Evolutionary conservation across 345 rosid species (phyloP).

Genomic region (Melastoma malabathricum): DNA sequence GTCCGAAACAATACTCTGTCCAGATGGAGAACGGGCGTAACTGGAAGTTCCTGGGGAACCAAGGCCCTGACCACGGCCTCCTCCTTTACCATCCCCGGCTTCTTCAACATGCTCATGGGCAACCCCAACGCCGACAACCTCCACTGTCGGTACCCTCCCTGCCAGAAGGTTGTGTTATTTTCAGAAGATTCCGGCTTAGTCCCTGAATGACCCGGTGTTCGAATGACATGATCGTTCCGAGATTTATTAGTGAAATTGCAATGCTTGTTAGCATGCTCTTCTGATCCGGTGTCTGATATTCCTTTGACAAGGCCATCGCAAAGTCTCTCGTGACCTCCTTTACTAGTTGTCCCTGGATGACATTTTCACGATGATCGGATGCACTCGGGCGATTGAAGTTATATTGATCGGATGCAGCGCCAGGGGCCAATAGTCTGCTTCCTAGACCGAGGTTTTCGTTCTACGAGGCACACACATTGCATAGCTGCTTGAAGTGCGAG

Average conservation of each 20-base stretch:
- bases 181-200: too few relatives aligned
- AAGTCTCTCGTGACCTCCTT: slow-evolving; percentile 38
- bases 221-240: too few relatives aligned
- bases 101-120: slow-evolving; percentile 18
- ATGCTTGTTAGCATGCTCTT: neutral
- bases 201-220: too few relatives aligned
- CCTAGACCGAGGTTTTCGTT: slow-evolving; percentile 33
- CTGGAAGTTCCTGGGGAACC: slow-evolving; percentile 24
- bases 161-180: slow-evolving; percentile 35
- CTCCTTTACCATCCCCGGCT: slow-evolving; percentile 24
- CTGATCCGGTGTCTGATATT: neutral
- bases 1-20: too few relatives aligned
- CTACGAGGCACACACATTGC: slow-evolving; percentile 24
- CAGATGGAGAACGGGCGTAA: slow-evolving; percentile 8
- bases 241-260: too few relatives aligned
- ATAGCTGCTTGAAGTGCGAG: slow-evolving; percentile 27
- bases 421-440: slow-evolving; percentile 38
- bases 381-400: slow-evolving; percentile 48
- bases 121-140: slow-evolving; percentile 28
- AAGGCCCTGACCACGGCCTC: slow-evolving; percentile 12
- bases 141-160: slow-evolving; percentile 37
- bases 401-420: slow-evolving; percentile 30
- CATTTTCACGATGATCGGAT: slow-evolving; percentile 37
- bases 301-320: slow-evolving; percentile 38
- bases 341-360: slow-evolving; percentile 43